Evolutionary conservation across 805 yeast species (phyloP).

Genomic region (Allodekkera sacchari): DNA sequence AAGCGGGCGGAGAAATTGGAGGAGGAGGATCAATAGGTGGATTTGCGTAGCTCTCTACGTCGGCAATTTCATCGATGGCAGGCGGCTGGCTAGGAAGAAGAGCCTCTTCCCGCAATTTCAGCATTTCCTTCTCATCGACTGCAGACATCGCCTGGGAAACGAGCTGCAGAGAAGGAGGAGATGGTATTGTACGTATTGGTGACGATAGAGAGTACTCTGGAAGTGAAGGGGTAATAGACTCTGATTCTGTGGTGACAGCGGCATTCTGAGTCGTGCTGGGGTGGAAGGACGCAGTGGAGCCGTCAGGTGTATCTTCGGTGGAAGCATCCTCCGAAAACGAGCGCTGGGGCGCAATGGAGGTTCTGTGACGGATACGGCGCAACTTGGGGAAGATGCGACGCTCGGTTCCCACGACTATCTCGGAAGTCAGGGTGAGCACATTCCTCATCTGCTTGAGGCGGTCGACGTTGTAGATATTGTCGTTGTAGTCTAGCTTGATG

Average conservation of each 20-base stretch:
- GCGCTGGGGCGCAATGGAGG: constrained; percentile 7
- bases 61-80: not conserved
- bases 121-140: constrained; percentile 44
- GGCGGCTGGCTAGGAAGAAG: constrained; percentile 54
- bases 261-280: too few species aligned
- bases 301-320: too few species aligned
- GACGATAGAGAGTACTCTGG: not conserved
- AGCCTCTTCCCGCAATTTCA: constrained; percentile 47
- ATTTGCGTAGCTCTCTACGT: not conserved
- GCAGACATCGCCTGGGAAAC: constrained; percentile 3
- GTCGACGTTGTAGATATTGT: constrained; percentile 66
- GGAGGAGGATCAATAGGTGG: constrained; percentile 1
- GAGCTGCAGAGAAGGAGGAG: constrained; percentile 4
- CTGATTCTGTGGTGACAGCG: too few species aligned
- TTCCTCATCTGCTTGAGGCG: constrained; percentile 65
- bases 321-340: too few species aligned
- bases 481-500: constrained; percentile 11
- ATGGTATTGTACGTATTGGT: constrained; percentile 6
- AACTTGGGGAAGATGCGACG: constrained; percentile 20
- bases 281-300: too few species aligned
- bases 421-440: constrained; percentile 74
- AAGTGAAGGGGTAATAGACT: constrained; percentile 1
- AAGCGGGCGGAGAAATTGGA: not conserved
- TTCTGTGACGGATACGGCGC: constrained; percentile 2
- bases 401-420: constrained; percentile 73